Conservation (phyloP, 345 rosid species). For the Populus simonii region DNA sequence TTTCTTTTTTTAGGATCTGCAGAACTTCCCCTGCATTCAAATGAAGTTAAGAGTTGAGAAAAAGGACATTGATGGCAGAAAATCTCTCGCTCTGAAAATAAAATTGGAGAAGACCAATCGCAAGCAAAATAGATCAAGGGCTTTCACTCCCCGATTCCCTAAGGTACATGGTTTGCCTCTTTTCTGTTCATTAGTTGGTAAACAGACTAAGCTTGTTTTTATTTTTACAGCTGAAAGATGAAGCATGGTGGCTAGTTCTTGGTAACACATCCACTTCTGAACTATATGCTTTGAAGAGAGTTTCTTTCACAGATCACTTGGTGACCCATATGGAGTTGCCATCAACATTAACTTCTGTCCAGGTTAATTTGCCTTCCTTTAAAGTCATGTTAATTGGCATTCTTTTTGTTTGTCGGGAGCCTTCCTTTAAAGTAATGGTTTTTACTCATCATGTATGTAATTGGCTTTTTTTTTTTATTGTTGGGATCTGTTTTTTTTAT, state of each 20-base stretch:
- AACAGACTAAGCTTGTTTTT: slow-evolving; percentile 12
- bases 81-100: slow-evolving; percentile 46
- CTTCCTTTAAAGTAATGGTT: no score
- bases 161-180: slow-evolving; percentile 47
- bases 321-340: slow-evolving; percentile 76
- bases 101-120: slow-evolving; percentile 63
- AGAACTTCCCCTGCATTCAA: slow-evolving; percentile 62
- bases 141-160: slow-evolving; percentile 81
- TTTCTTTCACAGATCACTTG: slow-evolving; percentile 65
- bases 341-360: slow-evolving; percentile 40
- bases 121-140: slow-evolving; percentile 65
- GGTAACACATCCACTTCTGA: slow-evolving; percentile 67
- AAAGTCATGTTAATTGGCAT: background rate
- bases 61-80: slow-evolving; percentile 40
- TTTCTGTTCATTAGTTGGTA: slow-evolving; percentile 3
- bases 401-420: background rate
- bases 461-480: no score
- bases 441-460: no score
- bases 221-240: slow-evolving; percentile 68
- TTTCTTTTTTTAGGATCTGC: slow-evolving; percentile 62
- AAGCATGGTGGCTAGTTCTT: slow-evolving; percentile 97
- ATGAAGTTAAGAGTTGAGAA: slow-evolving; percentile 61
- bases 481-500: no score
- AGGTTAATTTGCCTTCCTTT: slow-evolving; percentile 43
- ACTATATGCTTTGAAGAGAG: slow-evolving; percentile 82